phyloP scores from a whole-genome alignment of 2,329 filamentous ascomycete genomes.

The Ascochyta clinopodiicola region DNA sequence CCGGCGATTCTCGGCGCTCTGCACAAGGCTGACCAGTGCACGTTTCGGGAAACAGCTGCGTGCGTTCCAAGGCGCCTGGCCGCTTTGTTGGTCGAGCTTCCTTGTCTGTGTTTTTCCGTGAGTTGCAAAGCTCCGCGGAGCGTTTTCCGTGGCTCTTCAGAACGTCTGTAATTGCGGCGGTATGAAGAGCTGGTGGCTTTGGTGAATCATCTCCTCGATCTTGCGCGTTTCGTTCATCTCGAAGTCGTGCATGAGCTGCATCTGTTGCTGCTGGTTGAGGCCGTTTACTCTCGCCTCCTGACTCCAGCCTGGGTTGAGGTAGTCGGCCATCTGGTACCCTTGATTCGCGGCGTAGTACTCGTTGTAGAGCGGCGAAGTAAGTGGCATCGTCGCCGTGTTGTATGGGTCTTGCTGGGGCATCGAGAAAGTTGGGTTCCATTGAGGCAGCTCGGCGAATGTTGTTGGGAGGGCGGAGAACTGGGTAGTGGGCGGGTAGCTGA shows the following conservation, averaged over 20 bases:
- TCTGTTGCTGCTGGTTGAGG: slow-evolving; percentile 79
- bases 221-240: slow-evolving; percentile 61
- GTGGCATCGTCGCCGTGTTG: slow-evolving; percentile 31
- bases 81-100: slow-evolving; percentile 1
- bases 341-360: slow-evolving; percentile 45
- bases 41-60: not conserved
- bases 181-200: slow-evolving; percentile 48
- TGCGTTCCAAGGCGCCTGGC: not conserved
- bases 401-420: slow-evolving; percentile 42
- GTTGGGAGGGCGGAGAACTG: slow-evolving; percentile 45
- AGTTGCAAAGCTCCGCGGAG: not conserved
- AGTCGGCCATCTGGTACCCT: slow-evolving; percentile 48
- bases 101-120: not conserved
- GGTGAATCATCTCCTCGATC: slow-evolving; percentile 51
- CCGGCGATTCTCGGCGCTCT: slow-evolving; percentile 4
- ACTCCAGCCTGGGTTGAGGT: slow-evolving; percentile 66
- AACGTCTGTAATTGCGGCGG: slow-evolving; percentile 39
- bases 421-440: slow-evolving; percentile 47
- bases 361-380: slow-evolving; percentile 43
- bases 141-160: slow-evolving; percentile 20
- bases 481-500: slow-evolving; percentile 36
- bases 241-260: slow-evolving; percentile 81
- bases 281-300: slow-evolving; percentile 46
- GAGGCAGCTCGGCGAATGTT: slow-evolving; percentile 46
- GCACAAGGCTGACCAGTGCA: slow-evolving; percentile 2